Evolutionary conservation across 2,329 filamentous ascomycete species (phyloP).

Genomic region (Chrysoporthe deuterocubensis): DNA sequence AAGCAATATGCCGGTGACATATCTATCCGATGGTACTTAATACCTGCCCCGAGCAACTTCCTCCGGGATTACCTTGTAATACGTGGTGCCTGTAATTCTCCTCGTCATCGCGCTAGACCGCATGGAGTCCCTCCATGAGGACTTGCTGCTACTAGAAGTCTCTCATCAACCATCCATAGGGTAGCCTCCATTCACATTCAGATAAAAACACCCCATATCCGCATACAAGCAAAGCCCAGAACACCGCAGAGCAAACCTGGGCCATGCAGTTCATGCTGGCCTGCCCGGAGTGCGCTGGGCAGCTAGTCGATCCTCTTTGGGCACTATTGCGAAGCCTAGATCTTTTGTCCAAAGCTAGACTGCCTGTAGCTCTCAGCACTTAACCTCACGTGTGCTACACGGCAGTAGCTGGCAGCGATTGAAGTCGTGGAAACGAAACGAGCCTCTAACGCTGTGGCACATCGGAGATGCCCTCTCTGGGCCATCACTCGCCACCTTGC

Average conservation of each 20-base stretch:
- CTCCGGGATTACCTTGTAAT: no score
- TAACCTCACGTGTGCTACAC: no score
- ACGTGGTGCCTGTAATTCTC: neutral
- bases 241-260: neutral
- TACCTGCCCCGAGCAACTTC: neutral
- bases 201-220: no score
- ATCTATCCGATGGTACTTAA: neutral
- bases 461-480: no score
- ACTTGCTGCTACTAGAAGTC: neutral
- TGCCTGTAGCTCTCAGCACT: neutral
- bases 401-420: no score
- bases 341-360: neutral
- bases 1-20: neutral
- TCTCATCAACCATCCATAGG: neutral
- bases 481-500: neutral
- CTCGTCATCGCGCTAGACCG: neutral
- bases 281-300: neutral
- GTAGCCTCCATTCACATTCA: neutral
- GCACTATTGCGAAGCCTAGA: neutral
- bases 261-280: neutral
- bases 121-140: neutral
- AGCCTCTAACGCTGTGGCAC: no score
- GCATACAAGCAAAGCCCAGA: neutral
- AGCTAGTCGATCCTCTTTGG: neutral
- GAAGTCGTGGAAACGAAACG: no score